These are phyloP conservation scores for Kazachstania psychrophila DNA, from an alignment of 805 yeast species.

Conservation along the genomic window DNA sequence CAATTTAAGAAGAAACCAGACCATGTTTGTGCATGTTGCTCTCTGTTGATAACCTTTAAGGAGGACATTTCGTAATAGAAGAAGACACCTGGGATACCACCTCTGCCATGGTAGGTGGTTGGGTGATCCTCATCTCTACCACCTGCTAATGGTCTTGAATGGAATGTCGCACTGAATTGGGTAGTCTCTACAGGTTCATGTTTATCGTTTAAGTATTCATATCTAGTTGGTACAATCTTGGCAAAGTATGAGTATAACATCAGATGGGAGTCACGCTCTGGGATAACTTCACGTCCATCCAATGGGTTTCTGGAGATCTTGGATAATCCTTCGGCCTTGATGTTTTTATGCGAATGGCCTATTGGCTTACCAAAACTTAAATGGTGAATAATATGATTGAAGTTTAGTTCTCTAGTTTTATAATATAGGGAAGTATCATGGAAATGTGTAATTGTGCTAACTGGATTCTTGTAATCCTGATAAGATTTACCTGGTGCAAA, in stretches of 20 bases:
- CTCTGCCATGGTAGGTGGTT: slow-evolving; percentile 67
- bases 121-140: slow-evolving; percentile 91
- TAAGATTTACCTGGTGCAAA: slow-evolving; percentile 90
- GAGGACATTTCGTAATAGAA: slow-evolving; percentile 89
- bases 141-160: slow-evolving; percentile 75
- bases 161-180: slow-evolving; percentile 82
- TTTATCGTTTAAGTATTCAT: slow-evolving; percentile 48
- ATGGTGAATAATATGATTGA: slow-evolving; percentile 71
- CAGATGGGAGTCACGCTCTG: slow-evolving; percentile 39
- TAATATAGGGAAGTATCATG: slow-evolving; percentile 77
- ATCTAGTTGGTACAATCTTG: slow-evolving; percentile 85
- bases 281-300: slow-evolving; percentile 38
- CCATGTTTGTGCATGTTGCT: slow-evolving; percentile 60
- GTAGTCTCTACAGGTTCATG: slow-evolving; percentile 53
- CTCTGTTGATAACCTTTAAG: slow-evolving; percentile 78
- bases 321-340: slow-evolving; percentile 10
- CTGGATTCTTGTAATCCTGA: slow-evolving; percentile 33
- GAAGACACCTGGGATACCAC: slow-evolving; percentile 87
- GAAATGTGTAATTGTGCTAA: slow-evolving; percentile 41
- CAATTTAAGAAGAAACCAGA: slow-evolving; percentile 75
- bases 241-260: slow-evolving; percentile 69
- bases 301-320: slow-evolving; percentile 49
- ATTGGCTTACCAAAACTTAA: slow-evolving; percentile 60
- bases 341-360: slow-evolving; percentile 2
- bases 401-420: slow-evolving; percentile 52